Conservation (phyloP, 805 yeast genomes). For the Starmera amethionina region DNA sequence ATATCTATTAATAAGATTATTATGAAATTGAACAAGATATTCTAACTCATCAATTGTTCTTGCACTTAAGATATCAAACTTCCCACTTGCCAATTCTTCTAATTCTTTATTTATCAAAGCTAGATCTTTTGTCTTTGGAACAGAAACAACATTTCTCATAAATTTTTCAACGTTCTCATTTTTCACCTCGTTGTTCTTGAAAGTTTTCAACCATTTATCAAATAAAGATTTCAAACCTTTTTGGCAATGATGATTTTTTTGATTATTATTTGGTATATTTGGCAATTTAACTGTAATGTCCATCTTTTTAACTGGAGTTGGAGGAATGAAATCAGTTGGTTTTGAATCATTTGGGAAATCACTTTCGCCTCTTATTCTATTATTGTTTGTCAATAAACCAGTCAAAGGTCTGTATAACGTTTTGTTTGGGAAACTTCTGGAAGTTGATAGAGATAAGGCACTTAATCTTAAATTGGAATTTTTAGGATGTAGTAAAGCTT, state of each 20-base stretch:
- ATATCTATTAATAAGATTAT: slow-evolving; percentile 22
- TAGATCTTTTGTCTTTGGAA: slow-evolving; percentile 10
- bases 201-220: slow-evolving; percentile 15
- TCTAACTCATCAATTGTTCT: slow-evolving; percentile 64
- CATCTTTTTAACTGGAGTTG: slow-evolving; percentile 60
- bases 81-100: slow-evolving; percentile 25
- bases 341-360: slow-evolving; percentile 38
- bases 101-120: slow-evolving; percentile 16
- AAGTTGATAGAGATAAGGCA: neutral
- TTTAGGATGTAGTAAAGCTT: slow-evolving; percentile 13
- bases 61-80: slow-evolving; percentile 59
- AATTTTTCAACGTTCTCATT: slow-evolving; percentile 12
- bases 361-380: slow-evolving; percentile 14
- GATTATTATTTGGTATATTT: slow-evolving; percentile 12
- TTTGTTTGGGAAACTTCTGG: slow-evolving; percentile 1
- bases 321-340: slow-evolving; percentile 41
- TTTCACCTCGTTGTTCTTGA: slow-evolving; percentile 7
- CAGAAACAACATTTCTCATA: slow-evolving; percentile 17
- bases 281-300: slow-evolving; percentile 28
- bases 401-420: slow-evolving; percentile 13
- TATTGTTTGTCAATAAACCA: slow-evolving; percentile 6
- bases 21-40: slow-evolving; percentile 38
- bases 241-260: slow-evolving; percentile 5
- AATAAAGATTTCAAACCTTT: slow-evolving; percentile 13
- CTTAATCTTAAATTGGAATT: slow-evolving; percentile 16